Evolutionary conservation across 2,329 filamentous ascomycete species (phyloP), one percentile per base, ranked within the genome.

Genomic region (Escovopsis sp.): DNA sequence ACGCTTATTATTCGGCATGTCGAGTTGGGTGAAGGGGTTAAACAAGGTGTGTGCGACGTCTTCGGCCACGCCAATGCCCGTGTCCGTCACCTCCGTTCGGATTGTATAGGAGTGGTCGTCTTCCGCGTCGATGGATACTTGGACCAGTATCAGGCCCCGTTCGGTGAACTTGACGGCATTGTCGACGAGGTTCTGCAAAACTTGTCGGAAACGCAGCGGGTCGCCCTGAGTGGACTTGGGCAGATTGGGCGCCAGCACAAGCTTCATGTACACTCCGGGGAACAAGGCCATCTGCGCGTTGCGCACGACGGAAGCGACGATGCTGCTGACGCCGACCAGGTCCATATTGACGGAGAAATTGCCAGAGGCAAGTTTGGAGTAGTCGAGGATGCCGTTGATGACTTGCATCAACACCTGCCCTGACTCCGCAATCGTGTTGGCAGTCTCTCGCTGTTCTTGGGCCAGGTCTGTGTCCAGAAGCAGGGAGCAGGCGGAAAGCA

Each of bases 351-450:
- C 63, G 2, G 72, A 71, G 45, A 79, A 75, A 31, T 64, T 68
- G n/a, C 73, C 72, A 1, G 73, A 73, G 0, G 71, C 68, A 6
- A 79, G 61, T 48, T 79, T 79, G 9, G 75, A 78, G 51, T 76
- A 79, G 56, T 81, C 76, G n/a, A 80, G 63, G 37, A 81, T 76
- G 45, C 79, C 73, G 50, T 80, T 78, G 53, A 80, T 78, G 39
- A 79, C 68, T 47, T 73, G 70, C 14, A 79, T 57, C 16, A 79
- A 60, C 2, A 77, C 62, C 15, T 70, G 65, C 2, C 71, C 74
- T 0, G 74, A 78, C 43, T 77, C 72, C 47, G 74, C 66, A 42
- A 79, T 72, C 37, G 78, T 72, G 34, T 63, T 61, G 2, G 71
- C 66, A 35, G 70, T 70, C 43, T 79, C 74, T 16, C 65, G 63